These are phyloP conservation scores for Teratosphaeriaceae sp. DNA, from an alignment of 2,329 filamentous ascomycete genomes.

Conservation along the genomic window DNA sequence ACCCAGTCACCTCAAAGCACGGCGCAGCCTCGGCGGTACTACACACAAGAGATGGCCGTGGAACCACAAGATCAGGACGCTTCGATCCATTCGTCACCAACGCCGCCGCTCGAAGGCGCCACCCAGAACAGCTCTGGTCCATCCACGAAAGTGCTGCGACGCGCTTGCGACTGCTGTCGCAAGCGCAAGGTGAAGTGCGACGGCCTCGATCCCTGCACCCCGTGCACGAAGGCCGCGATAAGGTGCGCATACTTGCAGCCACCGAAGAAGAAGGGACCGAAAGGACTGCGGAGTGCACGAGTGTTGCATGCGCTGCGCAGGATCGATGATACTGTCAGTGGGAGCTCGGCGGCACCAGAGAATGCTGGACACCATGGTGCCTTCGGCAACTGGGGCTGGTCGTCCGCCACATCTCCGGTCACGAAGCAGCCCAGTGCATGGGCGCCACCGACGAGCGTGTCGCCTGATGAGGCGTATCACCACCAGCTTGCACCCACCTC, in stretches of 20 bases:
- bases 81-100: constrained; percentile 6
- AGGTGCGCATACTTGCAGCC: constrained; percentile 30
- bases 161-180: constrained; percentile 32
- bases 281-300: constrained; percentile 28
- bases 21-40: constrained; percentile 7
- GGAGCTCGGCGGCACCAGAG: constrained; percentile 17
- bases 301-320: constrained; percentile 29
- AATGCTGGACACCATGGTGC: constrained; percentile 17
- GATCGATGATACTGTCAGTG: constrained; percentile 26
- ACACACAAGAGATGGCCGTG: constrained; percentile 17
- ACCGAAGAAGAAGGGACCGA: constrained; percentile 32
- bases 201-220: constrained; percentile 27
- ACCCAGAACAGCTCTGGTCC: constrained; percentile 7
- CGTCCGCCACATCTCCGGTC: constrained; percentile 9
- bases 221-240: constrained; percentile 30
- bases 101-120: constrained; percentile 5
- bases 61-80: constrained; percentile 9
- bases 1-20: background rate
- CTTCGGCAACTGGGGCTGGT: constrained; percentile 27
- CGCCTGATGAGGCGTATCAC: constrained; percentile 18
- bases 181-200: constrained; percentile 32
- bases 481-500: constrained; percentile 14
- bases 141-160: constrained; percentile 20
- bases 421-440: constrained; percentile 7
- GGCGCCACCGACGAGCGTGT: constrained; percentile 14